Evolutionary conservation across 75 land plant species (phyloP).

Genomic region (Cunninghamia lanceolata): DNA sequence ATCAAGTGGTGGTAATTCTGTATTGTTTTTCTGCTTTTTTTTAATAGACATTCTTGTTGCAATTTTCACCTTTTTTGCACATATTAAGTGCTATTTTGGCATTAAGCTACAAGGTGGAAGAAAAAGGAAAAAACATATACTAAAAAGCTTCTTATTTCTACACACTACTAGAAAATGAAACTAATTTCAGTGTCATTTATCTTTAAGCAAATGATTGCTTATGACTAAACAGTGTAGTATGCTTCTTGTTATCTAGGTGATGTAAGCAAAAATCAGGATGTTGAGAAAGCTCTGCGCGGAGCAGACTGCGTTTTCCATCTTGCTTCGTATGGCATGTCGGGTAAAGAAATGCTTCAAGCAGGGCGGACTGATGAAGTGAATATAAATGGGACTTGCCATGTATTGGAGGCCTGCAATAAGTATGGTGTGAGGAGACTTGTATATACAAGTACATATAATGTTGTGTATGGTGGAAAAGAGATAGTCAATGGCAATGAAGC

Average conservation of each 20-base stretch:
- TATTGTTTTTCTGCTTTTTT: background rate
- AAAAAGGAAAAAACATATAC: background rate
- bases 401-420: constrained; percentile 74
- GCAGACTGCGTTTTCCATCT: constrained; percentile 93
- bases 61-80: background rate
- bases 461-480: constrained; percentile 83
- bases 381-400: constrained; percentile 79
- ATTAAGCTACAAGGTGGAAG: background rate
- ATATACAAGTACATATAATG: constrained; percentile 90
- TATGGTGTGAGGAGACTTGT: constrained; percentile 76
- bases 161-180: background rate
- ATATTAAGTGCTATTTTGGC: background rate
- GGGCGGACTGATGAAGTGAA: constrained; percentile 77
- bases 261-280: constrained; percentile 53
- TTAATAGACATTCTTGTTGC: background rate
- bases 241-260: constrained; percentile 50
- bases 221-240: background rate
- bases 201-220: background rate
- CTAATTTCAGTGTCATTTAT: background rate
- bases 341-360: constrained; percentile 91
- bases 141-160: background rate
- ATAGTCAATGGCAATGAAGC: constrained; percentile 87
- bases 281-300: constrained; percentile 64
- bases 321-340: constrained; percentile 88
- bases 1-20: background rate